Percentiles rank a stretch among this genome's conserved stretches.
These are phyloP conservation scores for Monilinia laxa DNA, from an alignment of 2,329 filamentous ascomycete species.

Conservation along the genomic window DNA sequence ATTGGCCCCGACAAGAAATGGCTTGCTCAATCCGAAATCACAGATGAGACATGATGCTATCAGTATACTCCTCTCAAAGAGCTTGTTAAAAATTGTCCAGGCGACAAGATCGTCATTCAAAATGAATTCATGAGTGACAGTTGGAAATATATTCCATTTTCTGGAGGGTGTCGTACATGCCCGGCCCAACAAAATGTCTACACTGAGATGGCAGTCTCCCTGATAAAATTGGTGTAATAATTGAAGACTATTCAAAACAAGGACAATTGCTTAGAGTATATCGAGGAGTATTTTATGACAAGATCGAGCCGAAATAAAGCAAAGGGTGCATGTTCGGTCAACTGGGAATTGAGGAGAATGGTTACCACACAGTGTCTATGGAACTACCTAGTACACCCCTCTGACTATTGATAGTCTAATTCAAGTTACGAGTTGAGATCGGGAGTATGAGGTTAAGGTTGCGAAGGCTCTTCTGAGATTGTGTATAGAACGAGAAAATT, in stretches of 20 bases:
- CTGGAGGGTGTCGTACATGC: slow-evolving; percentile 15
- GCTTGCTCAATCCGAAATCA: slow-evolving; percentile 11
- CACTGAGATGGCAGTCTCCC: slow-evolving; percentile 11
- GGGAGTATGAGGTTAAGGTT: no score
- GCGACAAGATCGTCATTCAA: slow-evolving; percentile 38
- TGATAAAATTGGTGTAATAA: slow-evolving; percentile 13
- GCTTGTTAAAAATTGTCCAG: slow-evolving; percentile 45
- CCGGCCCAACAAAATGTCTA: slow-evolving; percentile 21
- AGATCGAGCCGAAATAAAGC: slow-evolving; percentile 17
- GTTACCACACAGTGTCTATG: no score
- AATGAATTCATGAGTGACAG: slow-evolving; percentile 20
- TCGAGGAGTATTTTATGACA: slow-evolving; percentile 14
- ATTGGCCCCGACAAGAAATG: slow-evolving; percentile 18
- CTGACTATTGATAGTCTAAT: no score
- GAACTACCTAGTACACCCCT: no score
- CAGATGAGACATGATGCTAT: background rate
- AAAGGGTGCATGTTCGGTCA: background rate
- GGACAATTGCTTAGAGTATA: slow-evolving; percentile 15
- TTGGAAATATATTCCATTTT: slow-evolving; percentile 22
- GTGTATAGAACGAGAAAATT: no score
- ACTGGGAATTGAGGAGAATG: no score
- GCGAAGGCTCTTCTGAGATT: no score
- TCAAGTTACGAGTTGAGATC: no score
- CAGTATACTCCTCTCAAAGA: slow-evolving; percentile 49
- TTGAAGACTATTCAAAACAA: slow-evolving; percentile 20